Base-by-base conservation (phyloP, 768 basidiomycete genomes). In the Hericium rajendrae region DNA sequence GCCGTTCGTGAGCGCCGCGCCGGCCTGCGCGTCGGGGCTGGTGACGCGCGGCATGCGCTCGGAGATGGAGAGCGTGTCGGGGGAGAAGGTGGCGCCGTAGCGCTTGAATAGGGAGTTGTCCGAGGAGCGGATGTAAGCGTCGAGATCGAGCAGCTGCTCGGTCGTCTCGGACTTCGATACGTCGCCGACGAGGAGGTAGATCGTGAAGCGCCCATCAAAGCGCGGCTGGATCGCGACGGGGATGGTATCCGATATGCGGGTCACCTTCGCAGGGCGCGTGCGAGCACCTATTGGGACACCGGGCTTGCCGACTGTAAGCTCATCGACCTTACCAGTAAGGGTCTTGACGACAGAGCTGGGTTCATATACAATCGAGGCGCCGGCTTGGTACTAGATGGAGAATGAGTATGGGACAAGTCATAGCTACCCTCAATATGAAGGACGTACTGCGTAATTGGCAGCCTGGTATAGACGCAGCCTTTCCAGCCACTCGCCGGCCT, bases 131-230 rank as follows among this genome's bases (percentile, higher is more conserved):
- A 57, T 41, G 20, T 57, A 53, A 4, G 32, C 56, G 37, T 57
- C 56, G 9, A 57, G 49, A 6, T 57, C 50, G 32, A 50, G 28
- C 9, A 57, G 51, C 5, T 24, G n/a, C 13, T 53, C 40, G 20
- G 41, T 22, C 3, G 56, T 15, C 16, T 28, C 56, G 10, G 49
- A 51, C 49, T 57, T 43, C 39, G 50, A 12, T 6, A 57, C 39
- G 51, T 57, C 56, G 13, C 56, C 56, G 3, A 46, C 56, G 11
- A 57, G 51, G 12, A 57, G 20, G 38, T 52, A 57, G 20, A 57
- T 52, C 18, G 56, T 57, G 51, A 57, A 57, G 4, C 51, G 50
- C 16, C 56, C 56, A 37, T 57, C 56, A 38, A 57, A 57, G 26
- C 40, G 56, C 15, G 56, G 49, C 32, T 50, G 51, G 38, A 57